phyloP scores from a whole-genome alignment of 1,139 yeast species.

The Geotrichum reessii region DNA sequence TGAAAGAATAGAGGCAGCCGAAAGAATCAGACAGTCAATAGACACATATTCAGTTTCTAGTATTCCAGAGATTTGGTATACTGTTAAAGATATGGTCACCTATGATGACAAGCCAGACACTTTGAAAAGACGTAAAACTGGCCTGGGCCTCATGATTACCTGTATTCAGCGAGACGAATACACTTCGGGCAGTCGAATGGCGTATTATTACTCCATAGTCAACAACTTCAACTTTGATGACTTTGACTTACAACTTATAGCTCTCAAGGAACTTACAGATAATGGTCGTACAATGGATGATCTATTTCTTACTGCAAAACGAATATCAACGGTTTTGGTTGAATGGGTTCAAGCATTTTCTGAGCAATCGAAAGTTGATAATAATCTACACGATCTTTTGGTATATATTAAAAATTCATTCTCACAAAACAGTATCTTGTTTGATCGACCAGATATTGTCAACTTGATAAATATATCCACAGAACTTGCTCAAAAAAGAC shows the following conservation, averaged over 20 bases:
- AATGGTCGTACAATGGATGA: conserved; percentile 60
- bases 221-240: conserved; percentile 49
- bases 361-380: conserved; percentile 27
- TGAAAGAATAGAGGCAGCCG: conserved; percentile 50
- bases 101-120: conserved; percentile 38
- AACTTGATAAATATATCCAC: background rate
- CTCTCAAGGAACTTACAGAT: conserved; percentile 50
- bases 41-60: conserved; percentile 52
- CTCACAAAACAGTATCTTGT: conserved; percentile 44
- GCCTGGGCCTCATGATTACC: conserved; percentile 48
- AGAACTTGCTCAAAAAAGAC: conserved; percentile 31
- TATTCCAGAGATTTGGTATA: conserved; percentile 72
- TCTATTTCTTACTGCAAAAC: conserved; percentile 44
- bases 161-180: conserved; percentile 54
- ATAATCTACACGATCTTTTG: conserved; percentile 36
- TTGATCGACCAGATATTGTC: conserved; percentile 27
- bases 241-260: conserved; percentile 50
- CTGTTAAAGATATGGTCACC: conserved; percentile 53
- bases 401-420: conserved; percentile 43
- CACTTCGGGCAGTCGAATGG: conserved; percentile 43
- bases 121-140: conserved; percentile 44
- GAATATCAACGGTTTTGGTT: conserved; percentile 42
- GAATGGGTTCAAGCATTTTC: conserved; percentile 37
- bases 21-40: conserved; percentile 47
- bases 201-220: conserved; percentile 57